Base-by-base conservation (phyloP, 2,329 filamentous ascomycete genomes). In the Volutella citrinella region DNA sequence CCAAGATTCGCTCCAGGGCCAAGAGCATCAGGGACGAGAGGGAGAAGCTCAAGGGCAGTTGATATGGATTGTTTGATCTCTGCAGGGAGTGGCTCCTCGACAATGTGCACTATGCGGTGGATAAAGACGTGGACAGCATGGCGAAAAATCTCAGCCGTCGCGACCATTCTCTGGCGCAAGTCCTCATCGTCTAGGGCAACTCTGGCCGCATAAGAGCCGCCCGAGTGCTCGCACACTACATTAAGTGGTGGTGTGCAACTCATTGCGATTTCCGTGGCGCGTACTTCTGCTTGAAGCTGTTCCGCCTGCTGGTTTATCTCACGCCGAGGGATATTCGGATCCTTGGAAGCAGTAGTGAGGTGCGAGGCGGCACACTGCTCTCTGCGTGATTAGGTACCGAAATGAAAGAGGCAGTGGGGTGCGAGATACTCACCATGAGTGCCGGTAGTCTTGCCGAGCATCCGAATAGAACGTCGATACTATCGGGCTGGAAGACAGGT, bases 61-160 rank as follows among this genome's bases (percentile, higher is more conserved):
- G 32, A 13, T 5, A 42, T 24, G 5, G 38, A 42, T 1, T 20
- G 11, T 11, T 30, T 30, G 34, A 42, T 42, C 5, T 42, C 38
- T 2, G 28, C 27, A n/a, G 19, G 29, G 10, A 42, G 17, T 2
- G 34, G 19, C 9, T 30, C 28, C 5, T 19, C 24, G 7, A 34
- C 34, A 8, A 34, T 34, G 23, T 42, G 24, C 7, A 13, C 27
- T 10, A 42, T 36, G 7, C 38, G 38, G 19, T 31, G 35, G n/a
- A 42, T 34, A 15, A 25, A 42, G 11, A 42, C 27, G 21, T 42
- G 38, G 7, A 26, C 19, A 12, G 30, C 28, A 15, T 42, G 38
- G 11, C 38, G 34, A 21, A 42, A 42, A 19, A 42, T 42, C 24
- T 42, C 38, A 6, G 38, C 38, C 7, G 34, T 38, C 13, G 38